Percentiles rank a stretch among this genome's conserved stretches.
Conservation (phyloP, 768 basidiomycete genomes). For the Agaricus subrufescens region DNA sequence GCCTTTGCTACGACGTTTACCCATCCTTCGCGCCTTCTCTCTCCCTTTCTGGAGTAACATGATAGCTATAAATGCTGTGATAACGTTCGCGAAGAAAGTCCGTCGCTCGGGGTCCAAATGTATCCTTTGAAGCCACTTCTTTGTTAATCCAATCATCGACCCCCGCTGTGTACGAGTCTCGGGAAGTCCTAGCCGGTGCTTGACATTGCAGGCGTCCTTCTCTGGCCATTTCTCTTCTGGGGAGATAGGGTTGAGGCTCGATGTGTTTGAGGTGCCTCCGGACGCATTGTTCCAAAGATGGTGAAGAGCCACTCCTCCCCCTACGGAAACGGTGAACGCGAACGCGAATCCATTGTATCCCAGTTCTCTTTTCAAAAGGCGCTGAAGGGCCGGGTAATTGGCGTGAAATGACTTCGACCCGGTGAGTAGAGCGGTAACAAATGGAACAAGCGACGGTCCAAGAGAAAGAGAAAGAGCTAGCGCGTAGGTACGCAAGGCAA, state of each 20-base stretch:
- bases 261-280: no score
- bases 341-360: conserved; percentile 64
- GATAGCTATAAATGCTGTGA: conserved; percentile 56
- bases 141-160: conserved; percentile 11
- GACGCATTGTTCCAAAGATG: conserved; percentile 31
- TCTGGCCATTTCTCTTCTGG: background rate
- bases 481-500: conserved; percentile 63
- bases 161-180: background rate
- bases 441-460: conserved; percentile 58
- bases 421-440: conserved; percentile 26
- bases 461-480: conserved; percentile 62
- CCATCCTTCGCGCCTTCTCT: conserved; percentile 25
- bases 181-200: no score
- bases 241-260: no score
- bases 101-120: conserved; percentile 37
- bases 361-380: conserved; percentile 52
- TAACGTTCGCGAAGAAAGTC: conserved; percentile 52
- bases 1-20: background rate
- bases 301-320: conserved; percentile 55
- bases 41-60: conserved; percentile 51
- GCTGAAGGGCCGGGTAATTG: conserved; percentile 22
- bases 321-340: conserved; percentile 58
- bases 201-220: background rate
- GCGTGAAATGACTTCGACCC: conserved; percentile 16
- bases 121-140: conserved; percentile 11